These are phyloP conservation scores for Eimeria mitis DNA, from an alignment of 169 alveolate genomes.

Conservation along the genomic window DNA sequence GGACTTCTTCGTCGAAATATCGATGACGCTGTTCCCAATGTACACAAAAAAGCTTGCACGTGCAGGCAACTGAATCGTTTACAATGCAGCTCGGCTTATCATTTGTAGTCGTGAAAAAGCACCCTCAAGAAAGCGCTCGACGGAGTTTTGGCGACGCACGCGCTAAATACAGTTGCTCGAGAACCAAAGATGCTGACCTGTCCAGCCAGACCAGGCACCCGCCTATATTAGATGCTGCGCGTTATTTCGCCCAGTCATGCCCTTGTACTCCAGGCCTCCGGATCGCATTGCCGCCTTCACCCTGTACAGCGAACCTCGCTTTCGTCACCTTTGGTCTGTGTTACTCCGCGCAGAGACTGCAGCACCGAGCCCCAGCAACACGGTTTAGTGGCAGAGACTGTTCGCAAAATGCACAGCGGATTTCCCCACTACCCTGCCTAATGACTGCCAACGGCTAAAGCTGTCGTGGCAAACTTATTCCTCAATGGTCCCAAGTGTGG, in stretches of 20 bases:
- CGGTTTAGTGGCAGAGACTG: no score
- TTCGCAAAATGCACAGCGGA: no score
- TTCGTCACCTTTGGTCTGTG: no score
- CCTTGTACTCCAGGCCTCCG: not conserved
- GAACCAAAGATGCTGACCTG: not conserved
- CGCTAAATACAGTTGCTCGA: not conserved
- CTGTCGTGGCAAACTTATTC: not conserved
- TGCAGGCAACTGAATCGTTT: not conserved
- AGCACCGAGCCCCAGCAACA: no score
- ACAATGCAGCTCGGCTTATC: not conserved
- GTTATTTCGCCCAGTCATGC: not conserved
- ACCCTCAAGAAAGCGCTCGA: not conserved
- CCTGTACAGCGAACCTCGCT: no score
- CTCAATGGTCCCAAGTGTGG: no score
- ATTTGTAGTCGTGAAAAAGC: not conserved
- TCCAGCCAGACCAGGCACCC: not conserved
- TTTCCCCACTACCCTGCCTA: not conserved
- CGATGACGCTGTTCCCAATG: no score
- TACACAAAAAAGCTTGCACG: no score
- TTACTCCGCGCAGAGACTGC: no score
- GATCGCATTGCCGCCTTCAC: not conserved
- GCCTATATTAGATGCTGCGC: not conserved
- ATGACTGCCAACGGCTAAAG: not conserved
- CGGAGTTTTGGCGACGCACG: not conserved
- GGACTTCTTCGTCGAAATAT: no score